Conservation (phyloP, 176 grass and related monocot genomes). For the Pharus latifolius region DNA sequence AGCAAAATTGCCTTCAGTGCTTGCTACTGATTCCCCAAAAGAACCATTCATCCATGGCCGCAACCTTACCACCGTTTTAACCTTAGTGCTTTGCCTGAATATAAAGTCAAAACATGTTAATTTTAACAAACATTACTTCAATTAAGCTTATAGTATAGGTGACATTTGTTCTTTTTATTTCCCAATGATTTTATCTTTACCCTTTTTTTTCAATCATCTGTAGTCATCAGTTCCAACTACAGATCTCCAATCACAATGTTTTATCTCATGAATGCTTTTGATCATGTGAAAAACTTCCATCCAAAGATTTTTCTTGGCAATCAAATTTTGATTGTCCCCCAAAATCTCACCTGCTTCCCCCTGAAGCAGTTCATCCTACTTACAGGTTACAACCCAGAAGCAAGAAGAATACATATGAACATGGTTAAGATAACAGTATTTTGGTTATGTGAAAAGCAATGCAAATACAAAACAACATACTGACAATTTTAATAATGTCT, state of each 20-base stretch:
- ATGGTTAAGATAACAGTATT: too few relatives aligned
- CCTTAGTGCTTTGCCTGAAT: conserved; percentile 52
- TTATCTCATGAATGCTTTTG: background rate
- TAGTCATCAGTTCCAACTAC: background rate
- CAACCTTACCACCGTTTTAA: background rate
- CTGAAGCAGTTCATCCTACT: conserved; percentile 1
- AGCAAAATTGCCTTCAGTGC: conserved; percentile 37
- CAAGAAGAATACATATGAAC: too few relatives aligned
- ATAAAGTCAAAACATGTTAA: background rate
- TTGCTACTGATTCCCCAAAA: conserved; percentile 31
- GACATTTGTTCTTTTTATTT: background rate
- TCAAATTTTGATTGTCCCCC: background rate
- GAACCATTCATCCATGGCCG: conserved; percentile 8
- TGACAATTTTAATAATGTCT: background rate
- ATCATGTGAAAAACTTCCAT: background rate
- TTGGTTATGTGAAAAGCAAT: background rate
- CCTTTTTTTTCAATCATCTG: background rate
- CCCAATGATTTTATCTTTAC: background rate
- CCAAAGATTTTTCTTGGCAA: background rate
- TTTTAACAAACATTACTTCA: background rate
- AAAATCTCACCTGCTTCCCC: background rate
- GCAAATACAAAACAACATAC: background rate
- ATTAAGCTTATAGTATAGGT: background rate
- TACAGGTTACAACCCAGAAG: background rate
- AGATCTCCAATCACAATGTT: background rate